phyloP scores from a whole-genome alignment of 2,329 filamentous ascomycete genomes.

The Lachnellula arida region DNA sequence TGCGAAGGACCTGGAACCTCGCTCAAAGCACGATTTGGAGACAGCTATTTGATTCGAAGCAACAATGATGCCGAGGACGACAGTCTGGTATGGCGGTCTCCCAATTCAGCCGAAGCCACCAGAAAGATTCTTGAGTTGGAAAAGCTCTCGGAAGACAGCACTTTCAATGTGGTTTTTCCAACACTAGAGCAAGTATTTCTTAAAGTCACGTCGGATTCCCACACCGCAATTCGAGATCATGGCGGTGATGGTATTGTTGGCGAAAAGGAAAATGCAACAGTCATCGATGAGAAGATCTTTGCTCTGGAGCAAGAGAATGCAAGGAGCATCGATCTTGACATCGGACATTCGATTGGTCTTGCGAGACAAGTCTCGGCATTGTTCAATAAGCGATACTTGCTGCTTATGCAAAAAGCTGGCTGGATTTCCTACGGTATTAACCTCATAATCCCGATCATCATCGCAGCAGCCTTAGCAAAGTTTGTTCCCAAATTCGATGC shows the following conservation, averaged over 20 bases:
- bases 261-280: slow-evolving; percentile 13
- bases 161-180: slow-evolving; percentile 57
- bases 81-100: slow-evolving; percentile 17
- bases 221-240: slow-evolving; percentile 35
- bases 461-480: slow-evolving; percentile 52
- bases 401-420: slow-evolving; percentile 49
- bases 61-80: slow-evolving; percentile 12
- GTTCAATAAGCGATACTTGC: slow-evolving; percentile 55
- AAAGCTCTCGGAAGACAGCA: slow-evolving; percentile 45
- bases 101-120: slow-evolving; percentile 50
- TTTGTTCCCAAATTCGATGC: slow-evolving; percentile 14
- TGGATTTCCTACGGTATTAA: slow-evolving; percentile 55
- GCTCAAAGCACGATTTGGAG: slow-evolving; percentile 56
- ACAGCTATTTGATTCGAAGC: slow-evolving; percentile 45
- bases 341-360: slow-evolving; percentile 51
- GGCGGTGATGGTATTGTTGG: slow-evolving; percentile 25
- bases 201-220: slow-evolving; percentile 58
- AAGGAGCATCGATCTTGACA: slow-evolving; percentile 37
- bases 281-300: slow-evolving; percentile 22
- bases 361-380: slow-evolving; percentile 53
- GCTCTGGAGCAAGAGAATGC: slow-evolving; percentile 21
- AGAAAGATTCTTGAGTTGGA: slow-evolving; percentile 52
- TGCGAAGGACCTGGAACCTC: slow-evolving; percentile 59
- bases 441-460: slow-evolving; percentile 53
- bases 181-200: slow-evolving; percentile 65